Conservation (phyloP, 305 asterid genomes). For the Fraxinus sp. region DNA sequence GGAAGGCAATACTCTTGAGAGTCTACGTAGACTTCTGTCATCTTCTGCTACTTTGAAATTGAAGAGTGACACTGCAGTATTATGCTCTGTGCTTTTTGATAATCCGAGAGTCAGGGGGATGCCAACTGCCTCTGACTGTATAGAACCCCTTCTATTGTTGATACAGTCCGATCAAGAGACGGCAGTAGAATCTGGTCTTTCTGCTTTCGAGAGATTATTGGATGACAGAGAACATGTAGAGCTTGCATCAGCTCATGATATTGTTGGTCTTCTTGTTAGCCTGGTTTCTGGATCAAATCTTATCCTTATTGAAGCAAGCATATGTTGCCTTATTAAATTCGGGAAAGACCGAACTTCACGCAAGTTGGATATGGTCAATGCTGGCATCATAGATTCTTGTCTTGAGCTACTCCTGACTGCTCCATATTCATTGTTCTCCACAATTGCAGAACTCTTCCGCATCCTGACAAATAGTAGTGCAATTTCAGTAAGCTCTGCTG, state of each 20-base stretch:
- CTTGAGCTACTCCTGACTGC: slow-evolving; percentile 72
- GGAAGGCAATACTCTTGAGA: slow-evolving; percentile 65
- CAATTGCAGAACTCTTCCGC: slow-evolving; percentile 85
- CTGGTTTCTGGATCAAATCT: slow-evolving; percentile 71
- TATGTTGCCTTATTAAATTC: slow-evolving; percentile 67
- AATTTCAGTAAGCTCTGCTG: slow-evolving; percentile 64
- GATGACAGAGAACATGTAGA: slow-evolving; percentile 67
- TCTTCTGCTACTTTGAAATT: slow-evolving; percentile 54
- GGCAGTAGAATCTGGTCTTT: slow-evolving; percentile 72
- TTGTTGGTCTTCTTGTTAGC: slow-evolving; percentile 61
- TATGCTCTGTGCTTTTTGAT: slow-evolving; percentile 61
- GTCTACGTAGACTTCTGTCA: slow-evolving; percentile 55
- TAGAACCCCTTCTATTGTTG: slow-evolving; percentile 62
- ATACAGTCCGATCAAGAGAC: slow-evolving; percentile 63
- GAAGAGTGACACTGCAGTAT: slow-evolving; percentile 67
- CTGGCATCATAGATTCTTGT: slow-evolving; percentile 79
- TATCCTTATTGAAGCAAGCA: slow-evolving; percentile 75
- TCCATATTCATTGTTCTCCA: slow-evolving; percentile 61
- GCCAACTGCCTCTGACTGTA: slow-evolving; percentile 54
- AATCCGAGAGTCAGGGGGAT: slow-evolving; percentile 51
- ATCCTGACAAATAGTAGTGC: slow-evolving; percentile 82
- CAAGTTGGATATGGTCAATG: slow-evolving; percentile 82
- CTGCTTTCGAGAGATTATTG: slow-evolving; percentile 77
- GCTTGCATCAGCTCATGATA: slow-evolving; percentile 54
- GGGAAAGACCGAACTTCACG: slow-evolving; percentile 86